Percentiles rank a stretch among this genome's conserved stretches.
phyloP scores from a whole-genome alignment of 2,329 filamentous ascomycete species.

The Aspergillus arachidicola region DNA sequence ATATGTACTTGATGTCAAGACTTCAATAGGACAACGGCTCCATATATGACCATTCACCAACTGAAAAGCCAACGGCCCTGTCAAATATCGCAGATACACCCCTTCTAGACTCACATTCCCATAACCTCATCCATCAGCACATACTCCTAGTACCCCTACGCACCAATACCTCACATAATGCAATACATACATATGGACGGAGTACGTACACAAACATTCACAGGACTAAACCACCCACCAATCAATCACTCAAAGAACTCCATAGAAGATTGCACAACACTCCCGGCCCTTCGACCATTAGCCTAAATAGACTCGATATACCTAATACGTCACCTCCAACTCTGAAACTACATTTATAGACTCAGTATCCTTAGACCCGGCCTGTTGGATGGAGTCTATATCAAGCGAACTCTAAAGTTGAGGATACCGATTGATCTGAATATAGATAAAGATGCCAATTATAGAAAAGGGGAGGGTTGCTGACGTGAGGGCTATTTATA shows the following conservation, averaged over 20 bases:
- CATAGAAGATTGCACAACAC: no score
- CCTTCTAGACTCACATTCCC: neutral
- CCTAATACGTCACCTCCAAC: neutral
- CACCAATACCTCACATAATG: no score
- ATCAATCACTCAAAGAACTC: no score
- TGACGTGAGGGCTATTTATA: neutral
- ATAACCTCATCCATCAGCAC: neutral
- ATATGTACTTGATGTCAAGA: neutral
- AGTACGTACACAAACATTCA: no score
- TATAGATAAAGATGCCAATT: neutral
- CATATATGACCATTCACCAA: neutral
- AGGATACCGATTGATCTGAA: neutral
- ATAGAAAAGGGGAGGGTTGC: neutral
- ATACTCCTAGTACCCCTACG: no score
- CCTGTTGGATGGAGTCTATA: neutral
- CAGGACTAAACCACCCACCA: no score
- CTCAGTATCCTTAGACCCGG: neutral
- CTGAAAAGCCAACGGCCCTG: neutral
- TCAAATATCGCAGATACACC: neutral
- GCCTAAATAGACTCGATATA: neutral
- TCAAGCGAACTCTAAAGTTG: neutral
- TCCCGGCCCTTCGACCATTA: neutral
- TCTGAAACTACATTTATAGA: neutral
- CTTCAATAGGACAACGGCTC: neutral
- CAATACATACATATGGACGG: no score